These are phyloP conservation scores for Tetradesmus obliquus DNA, from an alignment of 139 green algal genomes.

Conservation along the genomic window DNA sequence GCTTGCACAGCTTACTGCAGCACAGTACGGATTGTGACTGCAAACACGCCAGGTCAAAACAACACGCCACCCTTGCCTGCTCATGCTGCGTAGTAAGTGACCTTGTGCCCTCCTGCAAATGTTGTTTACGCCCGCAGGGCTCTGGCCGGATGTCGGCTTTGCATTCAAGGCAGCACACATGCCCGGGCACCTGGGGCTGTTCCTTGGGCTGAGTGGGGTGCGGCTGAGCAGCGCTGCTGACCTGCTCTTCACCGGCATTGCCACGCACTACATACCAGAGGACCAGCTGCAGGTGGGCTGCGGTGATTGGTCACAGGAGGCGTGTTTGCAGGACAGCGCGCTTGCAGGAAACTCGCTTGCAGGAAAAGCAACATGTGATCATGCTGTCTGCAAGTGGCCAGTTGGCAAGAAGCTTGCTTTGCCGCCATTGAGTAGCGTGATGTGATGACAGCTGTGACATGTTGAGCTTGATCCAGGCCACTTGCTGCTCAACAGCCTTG, in stretches of 20 bases:
- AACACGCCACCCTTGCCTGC: too few relatives aligned
- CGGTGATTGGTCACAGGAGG: background rate
- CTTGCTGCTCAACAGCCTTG: too few relatives aligned
- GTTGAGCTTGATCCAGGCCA: background rate
- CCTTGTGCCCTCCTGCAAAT: too few relatives aligned
- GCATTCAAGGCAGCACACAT: constrained; percentile 38
- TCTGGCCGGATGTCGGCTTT: constrained; percentile 49
- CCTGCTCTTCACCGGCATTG: constrained; percentile 26
- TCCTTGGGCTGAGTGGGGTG: constrained; percentile 23
- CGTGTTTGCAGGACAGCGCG: background rate
- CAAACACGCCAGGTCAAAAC: too few relatives aligned
- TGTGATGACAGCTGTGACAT: background rate
- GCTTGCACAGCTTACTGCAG: too few relatives aligned
- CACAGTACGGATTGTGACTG: too few relatives aligned
- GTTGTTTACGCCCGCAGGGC: background rate
- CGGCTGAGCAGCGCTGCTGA: constrained; percentile 15
- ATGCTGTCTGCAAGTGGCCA: too few relatives aligned
- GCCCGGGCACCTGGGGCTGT: constrained; percentile 1
- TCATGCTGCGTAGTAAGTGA: too few relatives aligned
- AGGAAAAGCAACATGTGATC: too few relatives aligned
- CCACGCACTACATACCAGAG: constrained; percentile 39
- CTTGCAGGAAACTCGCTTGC: too few relatives aligned
- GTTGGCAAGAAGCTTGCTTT: too few relatives aligned
- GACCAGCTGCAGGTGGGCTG: constrained; percentile 25
- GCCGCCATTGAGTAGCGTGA: too few relatives aligned